Evolutionary conservation across 73 alveolate species (phyloP), one percentile per base, ranked within the genome.

Genomic region (Tetrahymena thermophila): DNA sequence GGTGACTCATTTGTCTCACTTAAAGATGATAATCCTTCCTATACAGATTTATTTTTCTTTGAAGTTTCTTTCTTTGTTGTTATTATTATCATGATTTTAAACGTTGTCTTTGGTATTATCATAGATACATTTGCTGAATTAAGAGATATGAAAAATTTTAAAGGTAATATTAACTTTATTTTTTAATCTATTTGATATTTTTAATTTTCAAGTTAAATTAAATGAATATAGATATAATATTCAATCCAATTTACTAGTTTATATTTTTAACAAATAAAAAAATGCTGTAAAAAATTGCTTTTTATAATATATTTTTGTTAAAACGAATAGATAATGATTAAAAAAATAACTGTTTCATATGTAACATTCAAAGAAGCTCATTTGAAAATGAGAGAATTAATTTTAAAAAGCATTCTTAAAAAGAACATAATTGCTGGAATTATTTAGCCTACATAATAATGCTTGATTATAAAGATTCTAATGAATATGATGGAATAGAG

Each of bases 401-500:
- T 34, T 98, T 98, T 95, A 96, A 85, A 58, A 96, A 96, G 58
- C 99, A 98, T 96, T 96, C 96, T 84, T 96, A 96, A 57, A 94
- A 93, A 31, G 99, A 98, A 85, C 99, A 98, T 95, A 94, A 93
- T 84, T 95, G 97, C 83, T 98, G 98, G 98, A 95, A 97, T 95
- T 98, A 98, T 95, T 97, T 98, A 35, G 97, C 97, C 85, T 98
- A 97, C 97, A 97, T 98, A 35, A 96, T 98, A 14, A 96, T 97
- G 95, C 96, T 98, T 96, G 96, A 96, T 94, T 96, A 96, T 94
- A 98, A 98, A 94, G 98, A 98, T 94, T 96, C 96, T 35, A 98
- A 99, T 94, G 99, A 98, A 85, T 96, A 96, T 94, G 98, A 98
- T 94, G 99, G 99, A n/a, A 97, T 98, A 93, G 99, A 98, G 93